These are phyloP conservation scores for Vanrija sp. DNA, from an alignment of 1,284 basidiomycete genomes.

Conservation along the genomic window DNA sequence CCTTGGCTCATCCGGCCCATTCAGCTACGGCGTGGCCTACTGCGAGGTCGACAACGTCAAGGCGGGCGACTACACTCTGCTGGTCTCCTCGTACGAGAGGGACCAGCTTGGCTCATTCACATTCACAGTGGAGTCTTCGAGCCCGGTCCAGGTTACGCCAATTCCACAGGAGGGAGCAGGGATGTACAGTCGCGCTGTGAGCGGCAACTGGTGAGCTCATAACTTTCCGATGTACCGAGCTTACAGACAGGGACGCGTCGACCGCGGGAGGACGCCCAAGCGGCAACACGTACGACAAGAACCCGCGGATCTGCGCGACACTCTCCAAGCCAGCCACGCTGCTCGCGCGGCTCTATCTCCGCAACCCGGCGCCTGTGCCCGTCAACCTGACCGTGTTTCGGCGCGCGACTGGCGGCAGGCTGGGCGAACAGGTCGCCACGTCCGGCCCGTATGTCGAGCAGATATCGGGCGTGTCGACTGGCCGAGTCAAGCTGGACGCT, in stretches of 20 bases:
- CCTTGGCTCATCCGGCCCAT: conserved; percentile 61
- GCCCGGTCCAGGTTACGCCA: conserved; percentile 46
- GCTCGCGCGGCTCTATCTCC: conserved; percentile 47
- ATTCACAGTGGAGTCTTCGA: conserved; percentile 61
- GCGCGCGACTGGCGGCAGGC: conserved; percentile 20
- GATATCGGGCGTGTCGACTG: conserved; percentile 64
- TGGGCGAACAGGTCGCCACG: conserved; percentile 58
- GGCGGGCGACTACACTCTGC: conserved; percentile 74
- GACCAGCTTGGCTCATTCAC: conserved; percentile 62
- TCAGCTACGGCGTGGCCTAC: conserved; percentile 72
- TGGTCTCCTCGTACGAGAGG: conserved; percentile 78
- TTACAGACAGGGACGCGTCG: conserved; percentile 52
- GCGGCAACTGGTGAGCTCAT: conserved; percentile 63
- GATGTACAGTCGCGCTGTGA: conserved; percentile 69
- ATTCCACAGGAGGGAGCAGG: conserved; percentile 78
- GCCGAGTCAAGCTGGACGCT: conserved; percentile 54
- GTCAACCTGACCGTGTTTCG: conserved; percentile 47
- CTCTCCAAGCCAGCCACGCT: conserved; percentile 58
- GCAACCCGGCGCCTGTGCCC: conserved; percentile 21
- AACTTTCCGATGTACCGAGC: not conserved
- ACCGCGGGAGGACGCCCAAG: conserved; percentile 65
- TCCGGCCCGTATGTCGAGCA: conserved; percentile 74
- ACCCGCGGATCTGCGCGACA: conserved; percentile 66
- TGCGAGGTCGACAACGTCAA: conserved; percentile 54
- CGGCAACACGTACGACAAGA: conserved; percentile 59